Base-by-base conservation (phyloP, 345 rosid species). In the Orychophragmus violaceus region DNA sequence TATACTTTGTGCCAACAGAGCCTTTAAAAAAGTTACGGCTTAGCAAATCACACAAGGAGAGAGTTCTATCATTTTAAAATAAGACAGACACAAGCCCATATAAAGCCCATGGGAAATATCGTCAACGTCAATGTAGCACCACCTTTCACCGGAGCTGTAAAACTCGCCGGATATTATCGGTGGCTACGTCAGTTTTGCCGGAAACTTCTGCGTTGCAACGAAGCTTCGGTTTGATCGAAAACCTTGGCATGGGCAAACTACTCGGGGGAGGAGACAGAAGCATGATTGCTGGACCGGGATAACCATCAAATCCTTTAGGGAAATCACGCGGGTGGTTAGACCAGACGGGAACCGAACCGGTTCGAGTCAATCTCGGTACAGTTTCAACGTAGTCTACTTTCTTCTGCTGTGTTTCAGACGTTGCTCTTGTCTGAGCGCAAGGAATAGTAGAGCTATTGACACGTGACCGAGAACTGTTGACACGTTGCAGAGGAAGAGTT, bases 211-310 rank as follows among this genome's bases (percentile, higher is more conserved):
- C 80, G 59, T 80, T 82, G 75, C 93, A 85, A 42, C 76, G 67
- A 54, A 75, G 77, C 81, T 87, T 84, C 1, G 86, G 81, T 64
- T 76, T 77, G 33, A 83, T 78, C 0, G 86, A 70, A 63, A 87
- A 85, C 76, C 68, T 82, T 3, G 93, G 93, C 82, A 87, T 82
- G 27, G 93, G 93, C 76, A 87, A 73, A 80, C 90, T 82, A 77
- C 93, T 81, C 10, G 93, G 88, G 3, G 86, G 90, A 5, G 93
- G 93, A 55, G 89, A 80, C 30, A 83, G 49, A 17, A 74, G 25
- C 69, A 74, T 27, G 53, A 74, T 54, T n/a, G 69, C 78, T 55
- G 78, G 78, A 74, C 78, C 78, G n/a, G 78, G 78, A 12, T 74
- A 74, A 46, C 74, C 74, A 62, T 74, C 78, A 68, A 74, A 73